These are phyloP conservation scores for Phaeomoniella chlamydospora DNA, from an alignment of 2,329 filamentous ascomycete species.

Conservation along the genomic window DNA sequence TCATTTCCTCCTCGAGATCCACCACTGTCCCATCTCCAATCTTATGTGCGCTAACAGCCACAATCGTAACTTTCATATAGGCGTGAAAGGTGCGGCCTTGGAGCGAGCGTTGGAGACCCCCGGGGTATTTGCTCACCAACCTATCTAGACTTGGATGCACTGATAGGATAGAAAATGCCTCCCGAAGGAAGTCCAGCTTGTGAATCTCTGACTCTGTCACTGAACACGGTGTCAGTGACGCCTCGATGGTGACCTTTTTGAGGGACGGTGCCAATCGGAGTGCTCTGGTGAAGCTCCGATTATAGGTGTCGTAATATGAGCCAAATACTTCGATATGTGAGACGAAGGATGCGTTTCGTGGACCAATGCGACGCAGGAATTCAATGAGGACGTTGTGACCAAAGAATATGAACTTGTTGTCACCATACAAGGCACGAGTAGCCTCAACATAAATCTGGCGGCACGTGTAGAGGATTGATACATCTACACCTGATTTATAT, in stretches of 20 bases:
- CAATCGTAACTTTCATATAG: not conserved
- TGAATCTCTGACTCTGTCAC: not conserved
- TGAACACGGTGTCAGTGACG: not conserved
- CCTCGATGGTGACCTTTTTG: not conserved
- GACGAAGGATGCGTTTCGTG: not conserved
- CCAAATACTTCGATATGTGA: not conserved
- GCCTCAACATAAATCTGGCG: conserved; percentile 6
- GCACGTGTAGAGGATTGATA: conserved; percentile 4
- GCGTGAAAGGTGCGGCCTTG: not conserved
- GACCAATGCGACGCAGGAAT: not conserved
- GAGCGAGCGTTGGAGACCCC: not conserved
- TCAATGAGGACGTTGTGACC: not conserved
- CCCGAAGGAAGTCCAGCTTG: not conserved
- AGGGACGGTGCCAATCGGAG: not conserved
- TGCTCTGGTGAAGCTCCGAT: not conserved
- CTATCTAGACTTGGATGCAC: not conserved
- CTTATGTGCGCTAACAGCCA: not conserved
- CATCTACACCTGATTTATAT: conserved; percentile 3
- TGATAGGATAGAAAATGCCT: not conserved
- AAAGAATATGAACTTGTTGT: conserved; percentile 6
- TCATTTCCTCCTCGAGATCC: not conserved
- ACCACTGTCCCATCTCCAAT: not conserved
- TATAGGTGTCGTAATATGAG: not conserved
- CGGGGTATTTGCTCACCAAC: not conserved
- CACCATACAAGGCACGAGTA: conserved; percentile 5